Percentiles rank a stretch among this genome's conserved stretches.
Conservation (phyloP, 1,139 yeast genomes). For the Geotrichum histeridarum region DNA sequence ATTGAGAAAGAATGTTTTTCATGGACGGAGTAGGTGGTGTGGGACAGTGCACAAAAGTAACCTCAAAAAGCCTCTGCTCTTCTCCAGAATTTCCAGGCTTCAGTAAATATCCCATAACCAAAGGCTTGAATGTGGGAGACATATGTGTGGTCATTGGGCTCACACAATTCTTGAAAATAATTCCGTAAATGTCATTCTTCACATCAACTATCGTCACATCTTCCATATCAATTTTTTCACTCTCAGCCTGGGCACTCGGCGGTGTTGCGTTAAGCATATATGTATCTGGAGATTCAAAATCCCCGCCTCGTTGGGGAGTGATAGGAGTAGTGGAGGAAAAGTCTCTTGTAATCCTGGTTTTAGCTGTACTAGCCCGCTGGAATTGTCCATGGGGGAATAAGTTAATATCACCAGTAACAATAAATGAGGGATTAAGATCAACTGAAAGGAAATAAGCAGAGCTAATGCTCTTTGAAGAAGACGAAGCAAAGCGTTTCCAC, state of each 20-base stretch:
- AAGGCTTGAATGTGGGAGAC: conserved; percentile 20
- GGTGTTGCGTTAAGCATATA: conserved; percentile 39
- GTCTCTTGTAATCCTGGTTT: conserved; percentile 7
- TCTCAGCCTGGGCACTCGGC: conserved; percentile 26
- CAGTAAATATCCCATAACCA: conserved; percentile 57
- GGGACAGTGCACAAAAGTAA: conserved; percentile 32
- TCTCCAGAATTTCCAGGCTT: conserved; percentile 36
- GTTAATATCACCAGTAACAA: conserved; percentile 39
- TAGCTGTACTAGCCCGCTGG: conserved; percentile 11
- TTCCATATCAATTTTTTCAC: conserved; percentile 22
- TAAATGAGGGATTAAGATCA: conserved; percentile 54
- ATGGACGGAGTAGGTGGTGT: conserved; percentile 41
- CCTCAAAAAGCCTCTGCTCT: conserved; percentile 29
- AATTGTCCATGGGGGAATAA: conserved; percentile 31
- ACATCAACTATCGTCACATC: conserved; percentile 33
- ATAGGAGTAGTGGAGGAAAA: conserved; percentile 25
- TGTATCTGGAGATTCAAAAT: conserved; percentile 40
- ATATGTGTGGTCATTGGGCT: conserved; percentile 14
- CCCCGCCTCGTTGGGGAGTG: conserved; percentile 35
- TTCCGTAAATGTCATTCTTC: conserved; percentile 53
- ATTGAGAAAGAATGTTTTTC: conserved; percentile 59
- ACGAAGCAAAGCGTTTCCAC: conserved; percentile 29
- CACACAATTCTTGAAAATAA: conserved; percentile 43
- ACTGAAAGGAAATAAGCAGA: conserved; percentile 69
- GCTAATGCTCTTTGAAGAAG: conserved; percentile 46